Base-by-base conservation (phyloP, 768 basidiomycete species). In the Lactarius akahatsu region DNA sequence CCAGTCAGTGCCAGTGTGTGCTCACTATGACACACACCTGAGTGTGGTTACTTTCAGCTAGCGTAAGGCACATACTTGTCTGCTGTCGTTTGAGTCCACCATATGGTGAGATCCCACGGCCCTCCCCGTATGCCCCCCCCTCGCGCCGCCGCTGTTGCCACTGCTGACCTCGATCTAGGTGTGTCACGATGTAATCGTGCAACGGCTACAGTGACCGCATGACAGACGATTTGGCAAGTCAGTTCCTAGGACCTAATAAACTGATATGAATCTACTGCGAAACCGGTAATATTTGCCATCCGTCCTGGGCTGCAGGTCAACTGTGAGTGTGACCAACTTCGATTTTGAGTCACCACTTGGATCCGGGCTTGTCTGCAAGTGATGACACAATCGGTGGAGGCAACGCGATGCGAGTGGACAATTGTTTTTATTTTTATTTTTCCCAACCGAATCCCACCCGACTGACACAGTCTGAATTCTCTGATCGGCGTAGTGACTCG, bases 211-310 rank as follows among this genome's bases (percentile, higher is more conserved):
- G 13, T 52, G 23, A 28, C 26, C 50, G 6, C 26, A 26, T 52
- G 26, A 23, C 23, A 26, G 23, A 15, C 5, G 50, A 13, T 52
- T 52, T 26, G 50, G 26, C 26, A 26, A 28, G 50, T 52, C 26
- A 52, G 50, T 52, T 52, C 50, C 50, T 26, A 52, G 50, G 26
- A 52, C 50, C 23, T 26, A n/a, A 50, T 47, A n/a, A 47, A 50
- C 13, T 23, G 45, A 11, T 11, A 23, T 47, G 47, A 13, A 5
- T 47, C n/a, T 26, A 23, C 50, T 15, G 47, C 4, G 23, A 50
- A 50, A 23, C 23, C 4, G 50, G 50, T 13, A 2, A 23, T 50
- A 50, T 15, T 4, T 13, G 10, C 13, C 50, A 26, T 28, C n/a
- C 5, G 47, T n/a, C 50, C 50, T 52, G 23, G 47, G 5, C 23